Evolutionary conservation across 2,329 filamentous ascomycete species (phyloP).

Genomic region (Aspergillus fijiensis): DNA sequence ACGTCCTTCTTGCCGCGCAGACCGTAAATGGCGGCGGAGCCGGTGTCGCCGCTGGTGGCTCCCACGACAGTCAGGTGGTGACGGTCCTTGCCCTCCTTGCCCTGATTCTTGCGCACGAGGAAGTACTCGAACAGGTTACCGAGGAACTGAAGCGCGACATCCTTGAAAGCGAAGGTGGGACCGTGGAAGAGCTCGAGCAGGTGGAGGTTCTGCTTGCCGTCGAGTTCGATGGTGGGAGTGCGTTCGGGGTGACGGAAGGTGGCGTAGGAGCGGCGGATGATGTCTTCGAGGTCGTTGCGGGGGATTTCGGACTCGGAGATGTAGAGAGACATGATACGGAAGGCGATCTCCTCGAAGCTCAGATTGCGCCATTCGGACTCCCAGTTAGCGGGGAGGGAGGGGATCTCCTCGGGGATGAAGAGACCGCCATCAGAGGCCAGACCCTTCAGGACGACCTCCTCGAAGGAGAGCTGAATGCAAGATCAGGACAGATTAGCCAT

Average conservation of each 20-base stretch:
- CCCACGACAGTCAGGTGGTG: conserved; percentile 85
- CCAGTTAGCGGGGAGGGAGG: conserved; percentile 23
- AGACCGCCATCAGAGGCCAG: conserved; percentile 83
- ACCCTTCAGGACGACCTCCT: conserved; percentile 86
- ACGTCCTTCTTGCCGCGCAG: conserved; percentile 95
- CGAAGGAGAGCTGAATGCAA: conserved; percentile 65
- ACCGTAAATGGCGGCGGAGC: conserved; percentile 93
- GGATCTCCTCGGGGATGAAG: conserved; percentile 70
- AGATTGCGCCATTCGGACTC: conserved; percentile 29
- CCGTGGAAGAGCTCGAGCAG: conserved; percentile 95
- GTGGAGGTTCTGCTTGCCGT: conserved; percentile 70
- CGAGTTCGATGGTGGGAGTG: conserved; percentile 75
- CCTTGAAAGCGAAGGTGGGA: conserved; percentile 93
- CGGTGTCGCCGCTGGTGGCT: conserved; percentile 82
- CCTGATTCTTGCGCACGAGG: conserved; percentile 46
- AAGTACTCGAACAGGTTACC: conserved; percentile 76
- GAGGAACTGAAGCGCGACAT: conserved; percentile 87
- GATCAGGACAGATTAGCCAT: conserved; percentile 12
- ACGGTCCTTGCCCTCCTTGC: conserved; percentile 54
- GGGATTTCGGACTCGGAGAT: conserved; percentile 84
- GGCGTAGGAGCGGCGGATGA: conserved; percentile 81
- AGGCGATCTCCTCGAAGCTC: conserved; percentile 39
- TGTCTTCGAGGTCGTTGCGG: conserved; percentile 71
- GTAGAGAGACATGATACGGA: conserved; percentile 82
- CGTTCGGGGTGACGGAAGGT: conserved; percentile 81